Evolutionary conservation across 352 stramenopile species (phyloP).

Genomic region (Phytophthora constricta): DNA sequence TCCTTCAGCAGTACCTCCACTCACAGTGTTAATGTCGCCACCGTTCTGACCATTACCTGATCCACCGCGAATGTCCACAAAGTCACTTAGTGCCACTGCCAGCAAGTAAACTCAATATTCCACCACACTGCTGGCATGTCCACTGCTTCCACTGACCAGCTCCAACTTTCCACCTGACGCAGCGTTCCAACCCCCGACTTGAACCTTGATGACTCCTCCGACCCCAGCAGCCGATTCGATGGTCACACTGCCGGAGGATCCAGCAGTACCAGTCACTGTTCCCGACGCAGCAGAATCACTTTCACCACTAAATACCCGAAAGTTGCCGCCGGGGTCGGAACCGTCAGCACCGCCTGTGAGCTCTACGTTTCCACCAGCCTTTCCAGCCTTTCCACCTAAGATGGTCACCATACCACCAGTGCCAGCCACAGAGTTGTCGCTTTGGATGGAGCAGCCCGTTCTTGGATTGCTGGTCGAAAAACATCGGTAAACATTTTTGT

Average conservation of each 20-base stretch:
- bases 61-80: too few relatives aligned
- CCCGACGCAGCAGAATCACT: too few relatives aligned
- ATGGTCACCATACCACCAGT: constrained; percentile 13
- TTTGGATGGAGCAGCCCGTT: too few relatives aligned
- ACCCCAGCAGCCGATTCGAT: constrained; percentile 9
- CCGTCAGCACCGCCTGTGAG: constrained; percentile 22
- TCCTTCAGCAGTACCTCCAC: too few relatives aligned
- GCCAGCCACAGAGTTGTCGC: too few relatives aligned
- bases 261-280: constrained; percentile 10
- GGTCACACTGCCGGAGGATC: constrained; percentile 14
- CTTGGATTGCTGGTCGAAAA: too few relatives aligned
- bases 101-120: constrained; percentile 16
- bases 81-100: constrained; percentile 15
- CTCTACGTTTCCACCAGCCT: constrained; percentile 25
- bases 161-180: too few relatives aligned
- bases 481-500: too few relatives aligned
- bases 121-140: constrained; percentile 7
- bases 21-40: constrained; percentile 29
- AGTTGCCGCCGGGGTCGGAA: constrained; percentile 21
- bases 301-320: constrained; percentile 33
- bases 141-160: too few relatives aligned
- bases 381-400: constrained; percentile 24
- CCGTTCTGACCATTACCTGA: too few relatives aligned
- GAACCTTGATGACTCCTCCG: too few relatives aligned
- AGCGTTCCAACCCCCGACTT: too few relatives aligned